Percentiles rank a stretch among this genome's conserved stretches.
These are phyloP conservation scores for Xerocomus minutiporus DNA, from an alignment of 1,284 basidiomycete genomes.

Conservation along the genomic window DNA sequence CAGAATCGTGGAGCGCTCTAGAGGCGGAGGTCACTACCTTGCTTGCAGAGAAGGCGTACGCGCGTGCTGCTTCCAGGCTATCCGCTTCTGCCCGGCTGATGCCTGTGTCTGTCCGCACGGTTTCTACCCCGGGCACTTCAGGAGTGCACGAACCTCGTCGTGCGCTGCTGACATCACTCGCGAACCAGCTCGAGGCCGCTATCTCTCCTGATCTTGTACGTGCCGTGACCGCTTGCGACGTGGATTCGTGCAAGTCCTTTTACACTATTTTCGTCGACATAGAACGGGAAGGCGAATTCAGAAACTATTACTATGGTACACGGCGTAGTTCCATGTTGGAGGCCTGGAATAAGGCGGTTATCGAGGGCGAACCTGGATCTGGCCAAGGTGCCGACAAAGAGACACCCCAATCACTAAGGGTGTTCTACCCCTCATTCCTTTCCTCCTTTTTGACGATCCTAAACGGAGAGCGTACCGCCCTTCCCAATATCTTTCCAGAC, in stretches of 20 bases:
- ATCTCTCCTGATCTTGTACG: slow-evolving; percentile 82
- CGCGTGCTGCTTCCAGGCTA: slow-evolving; percentile 83
- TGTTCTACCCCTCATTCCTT: slow-evolving; percentile 76
- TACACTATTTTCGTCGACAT: slow-evolving; percentile 86
- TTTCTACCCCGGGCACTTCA: slow-evolving; percentile 42
- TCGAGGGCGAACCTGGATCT: slow-evolving; percentile 37
- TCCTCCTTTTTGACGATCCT: slow-evolving; percentile 61
- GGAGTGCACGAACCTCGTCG: slow-evolving; percentile 70
- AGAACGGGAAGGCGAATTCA: slow-evolving; percentile 85
- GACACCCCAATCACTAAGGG: slow-evolving; percentile 42
- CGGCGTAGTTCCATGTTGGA: slow-evolving; percentile 61
- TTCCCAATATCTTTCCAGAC: slow-evolving; percentile 80
- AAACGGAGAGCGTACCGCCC: slow-evolving; percentile 65
- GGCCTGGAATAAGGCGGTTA: slow-evolving; percentile 58
- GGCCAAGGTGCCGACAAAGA: slow-evolving; percentile 24
- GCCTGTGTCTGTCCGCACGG: slow-evolving; percentile 85
- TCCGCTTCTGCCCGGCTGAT: slow-evolving; percentile 84
- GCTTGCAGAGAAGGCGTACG: slow-evolving; percentile 72
- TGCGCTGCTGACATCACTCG: slow-evolving; percentile 80
- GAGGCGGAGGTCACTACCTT: slow-evolving; percentile 86
- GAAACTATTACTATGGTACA: slow-evolving; percentile 88
- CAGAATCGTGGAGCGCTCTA: slow-evolving; percentile 90
- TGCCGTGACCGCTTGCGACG: slow-evolving; percentile 73
- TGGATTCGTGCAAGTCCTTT: slow-evolving; percentile 68
- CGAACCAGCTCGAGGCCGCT: slow-evolving; percentile 89